These are phyloP conservation scores for Dendrocalamus sinicus DNA, from an alignment of 176 grass and related monocot genomes.

Conservation along the genomic window DNA sequence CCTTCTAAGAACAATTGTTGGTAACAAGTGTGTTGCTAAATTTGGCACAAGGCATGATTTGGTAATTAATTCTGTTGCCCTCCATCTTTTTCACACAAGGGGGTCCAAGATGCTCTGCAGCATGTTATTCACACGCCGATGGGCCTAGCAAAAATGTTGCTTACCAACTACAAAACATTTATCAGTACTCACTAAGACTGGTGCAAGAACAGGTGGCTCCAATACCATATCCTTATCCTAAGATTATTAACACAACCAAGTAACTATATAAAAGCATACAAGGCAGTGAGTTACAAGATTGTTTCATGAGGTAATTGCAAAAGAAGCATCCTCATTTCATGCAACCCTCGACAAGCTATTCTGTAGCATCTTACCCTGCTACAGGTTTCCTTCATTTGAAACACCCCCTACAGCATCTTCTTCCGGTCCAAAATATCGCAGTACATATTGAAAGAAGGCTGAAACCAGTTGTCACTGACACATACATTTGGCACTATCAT, in stretches of 20 bases:
- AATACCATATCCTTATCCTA: background rate
- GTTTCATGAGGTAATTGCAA: background rate
- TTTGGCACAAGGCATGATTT: background rate
- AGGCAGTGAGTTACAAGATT: background rate
- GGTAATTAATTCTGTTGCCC: background rate
- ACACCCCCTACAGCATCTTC: background rate
- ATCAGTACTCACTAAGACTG: background rate
- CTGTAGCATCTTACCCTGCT: background rate
- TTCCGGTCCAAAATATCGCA: background rate
- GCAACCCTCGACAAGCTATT: background rate
- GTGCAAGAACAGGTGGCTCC: background rate
- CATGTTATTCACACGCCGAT: background rate
- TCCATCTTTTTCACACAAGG: background rate
- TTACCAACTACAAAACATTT: background rate
- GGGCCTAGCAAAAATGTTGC: background rate
- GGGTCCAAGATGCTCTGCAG: background rate
- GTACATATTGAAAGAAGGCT: background rate
- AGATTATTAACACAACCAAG: background rate
- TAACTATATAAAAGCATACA: background rate
- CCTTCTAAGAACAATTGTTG: background rate
- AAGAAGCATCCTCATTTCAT: background rate
- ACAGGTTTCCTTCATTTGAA: background rate
- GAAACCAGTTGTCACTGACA: background rate
- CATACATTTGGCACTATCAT: background rate
- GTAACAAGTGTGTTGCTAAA: background rate